Conservation (phyloP, 352 stramenopile species). For the Pythium plurisporium region DNA sequence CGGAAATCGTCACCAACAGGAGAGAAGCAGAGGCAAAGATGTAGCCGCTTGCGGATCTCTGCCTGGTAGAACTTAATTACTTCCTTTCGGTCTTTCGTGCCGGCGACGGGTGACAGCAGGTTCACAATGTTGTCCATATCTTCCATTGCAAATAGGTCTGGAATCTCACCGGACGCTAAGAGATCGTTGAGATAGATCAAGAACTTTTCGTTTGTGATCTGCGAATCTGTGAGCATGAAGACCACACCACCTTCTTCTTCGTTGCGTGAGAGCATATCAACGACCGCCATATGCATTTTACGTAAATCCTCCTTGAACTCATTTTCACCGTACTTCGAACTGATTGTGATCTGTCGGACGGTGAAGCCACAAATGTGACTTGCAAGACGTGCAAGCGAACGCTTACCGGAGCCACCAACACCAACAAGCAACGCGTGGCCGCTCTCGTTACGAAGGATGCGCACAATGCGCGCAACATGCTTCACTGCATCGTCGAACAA, state of each 20-base stretch:
- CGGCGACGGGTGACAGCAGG: constrained; percentile 62
- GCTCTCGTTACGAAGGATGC: constrained; percentile 91
- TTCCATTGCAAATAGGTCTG: constrained; percentile 92
- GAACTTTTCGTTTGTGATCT: constrained; percentile 97
- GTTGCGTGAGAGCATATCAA: constrained; percentile 86
- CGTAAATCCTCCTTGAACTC: constrained; percentile 96
- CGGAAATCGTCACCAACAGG: constrained; percentile 95
- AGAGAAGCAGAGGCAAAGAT: constrained; percentile 94
- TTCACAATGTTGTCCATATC: constrained; percentile 94
- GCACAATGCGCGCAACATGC: constrained; percentile 91
- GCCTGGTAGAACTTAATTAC: constrained; percentile 94
- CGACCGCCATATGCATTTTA: constrained; percentile 89
- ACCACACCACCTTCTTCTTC: constrained; percentile 88
- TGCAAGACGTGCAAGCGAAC: constrained; percentile 88
- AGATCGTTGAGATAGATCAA: constrained; percentile 96
- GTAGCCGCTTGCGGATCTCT: constrained; percentile 93
- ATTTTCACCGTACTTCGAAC: constrained; percentile 82
- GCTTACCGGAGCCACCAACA: constrained; percentile 91
- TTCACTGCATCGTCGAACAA: constrained; percentile 96
- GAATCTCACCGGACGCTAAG: constrained; percentile 91
- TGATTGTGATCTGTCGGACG: constrained; percentile 89
- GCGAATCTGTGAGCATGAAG: constrained; percentile 94
- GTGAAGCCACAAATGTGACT: constrained; percentile 90
- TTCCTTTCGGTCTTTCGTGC: constrained; percentile 87
- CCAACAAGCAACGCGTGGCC: constrained; percentile 94